Evolutionary conservation across 192 early-diverging fungal species (phyloP), one percentile per base, ranked within the genome.

Genomic region (Radiomyces spectabilis): DNA sequence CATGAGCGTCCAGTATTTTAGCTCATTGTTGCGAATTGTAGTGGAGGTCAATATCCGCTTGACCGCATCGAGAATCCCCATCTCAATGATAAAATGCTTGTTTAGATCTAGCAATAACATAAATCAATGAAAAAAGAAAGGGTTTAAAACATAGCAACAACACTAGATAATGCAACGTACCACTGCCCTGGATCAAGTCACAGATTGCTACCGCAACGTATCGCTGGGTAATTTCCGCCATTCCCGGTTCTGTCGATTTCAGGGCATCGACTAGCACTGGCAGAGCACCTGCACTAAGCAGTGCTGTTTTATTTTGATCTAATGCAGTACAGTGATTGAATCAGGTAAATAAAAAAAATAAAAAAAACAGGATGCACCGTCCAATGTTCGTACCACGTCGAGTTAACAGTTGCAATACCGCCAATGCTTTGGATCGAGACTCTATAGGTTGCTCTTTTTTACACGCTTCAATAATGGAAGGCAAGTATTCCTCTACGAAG

Each of bases 1-100:
- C 70, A 89, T 78, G 30, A 90, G 55, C 9, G 74, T 80, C 88
- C 88, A 91, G 52, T 88, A 90, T 39, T 84, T 85, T 3, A 91
- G 69, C 38, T 91, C 88, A 41, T 81, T 91, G 40, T 82, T 85
- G 10, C 71, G 78, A 18, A 73, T 63, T 7, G 75, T 57, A 4
- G 66, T 58, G 15, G 74, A 56, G 6, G 65, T 66, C 9, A 91
- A 65, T 46, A 87, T 82, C 2, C 53, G 57, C 25, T 73, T 59
- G 15, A 91, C 56, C 5, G 72, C 63, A n/a, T 73, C 73, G 27
- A 91, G 45, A 21, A 90, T 67, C 7, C 83, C 85, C 35, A 79
- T 67, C 22, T 77, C 52, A 13, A 85, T 75, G 1, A 88, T 71
- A 9, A 61, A 55, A 31, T 69, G 68, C 39, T 86, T 87, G 22